Percentiles rank a stretch among this genome's conserved stretches.
Evolutionary conservation across 768 basidiomycete genomes (phyloP).

Genomic region (Suillus brevipes): DNA sequence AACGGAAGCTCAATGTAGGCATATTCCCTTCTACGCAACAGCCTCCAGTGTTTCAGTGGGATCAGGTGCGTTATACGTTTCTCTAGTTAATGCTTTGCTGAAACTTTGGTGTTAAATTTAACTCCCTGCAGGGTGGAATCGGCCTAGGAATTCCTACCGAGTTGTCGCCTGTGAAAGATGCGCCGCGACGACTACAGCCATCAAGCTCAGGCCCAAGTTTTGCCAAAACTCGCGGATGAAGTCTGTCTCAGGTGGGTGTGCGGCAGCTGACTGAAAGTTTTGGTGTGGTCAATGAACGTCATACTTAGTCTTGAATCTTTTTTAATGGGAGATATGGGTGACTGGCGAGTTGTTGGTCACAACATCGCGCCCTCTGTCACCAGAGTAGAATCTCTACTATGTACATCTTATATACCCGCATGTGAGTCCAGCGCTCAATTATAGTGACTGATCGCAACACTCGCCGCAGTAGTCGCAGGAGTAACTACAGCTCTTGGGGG

Average conservation of each 20-base stretch:
- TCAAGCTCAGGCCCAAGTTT: constrained; percentile 19
- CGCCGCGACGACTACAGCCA: constrained; percentile 44
- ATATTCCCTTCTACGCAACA: constrained; percentile 21
- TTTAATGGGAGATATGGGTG: neutral
- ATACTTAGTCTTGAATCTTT: neutral
- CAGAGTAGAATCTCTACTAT: neutral
- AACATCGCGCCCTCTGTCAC: neutral
- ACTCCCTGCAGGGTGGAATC: constrained; percentile 34
- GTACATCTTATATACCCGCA: neutral
- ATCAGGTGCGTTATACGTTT: constrained; percentile 34
- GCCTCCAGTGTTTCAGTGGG: constrained; percentile 46
- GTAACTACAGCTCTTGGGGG: no score
- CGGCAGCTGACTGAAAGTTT: neutral
- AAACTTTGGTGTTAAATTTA: neutral
- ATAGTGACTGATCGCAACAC: no score
- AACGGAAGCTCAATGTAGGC: constrained; percentile 69
- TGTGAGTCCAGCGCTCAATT: no score
- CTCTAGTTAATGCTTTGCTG: constrained; percentile 1
- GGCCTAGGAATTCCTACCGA: constrained; percentile 64
- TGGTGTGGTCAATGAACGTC: neutral
- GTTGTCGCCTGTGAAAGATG: constrained; percentile 66
- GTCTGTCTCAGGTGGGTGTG: neutral
- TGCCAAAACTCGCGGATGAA: constrained; percentile 5
- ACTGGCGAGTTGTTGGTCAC: neutral
- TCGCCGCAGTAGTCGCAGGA: no score